Evolutionary conservation across 345 rosid genomes (phyloP).

Genomic region (Eucalyptus curtisii): DNA sequence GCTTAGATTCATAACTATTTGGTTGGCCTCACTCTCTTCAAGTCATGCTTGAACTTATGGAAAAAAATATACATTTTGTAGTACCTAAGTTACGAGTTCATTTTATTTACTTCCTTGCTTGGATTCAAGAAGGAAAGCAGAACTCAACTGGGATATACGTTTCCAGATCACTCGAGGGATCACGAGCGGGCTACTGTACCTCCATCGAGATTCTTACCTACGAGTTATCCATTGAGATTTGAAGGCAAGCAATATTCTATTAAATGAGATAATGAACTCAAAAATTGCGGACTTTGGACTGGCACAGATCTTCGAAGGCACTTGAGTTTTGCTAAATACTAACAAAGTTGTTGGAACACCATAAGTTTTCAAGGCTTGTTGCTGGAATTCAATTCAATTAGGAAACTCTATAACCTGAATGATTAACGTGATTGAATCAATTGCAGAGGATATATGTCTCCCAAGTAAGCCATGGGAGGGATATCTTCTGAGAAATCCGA

Average conservation of each 20-base stretch:
- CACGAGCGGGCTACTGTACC: constrained; percentile 10
- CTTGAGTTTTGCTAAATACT: not conserved
- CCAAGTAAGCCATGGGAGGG: not conserved
- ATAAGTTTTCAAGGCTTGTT: not conserved
- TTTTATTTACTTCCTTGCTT: not conserved
- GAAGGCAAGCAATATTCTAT: constrained; percentile 8
- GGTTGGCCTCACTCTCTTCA: not conserved
- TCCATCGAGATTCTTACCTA: constrained; percentile 13
- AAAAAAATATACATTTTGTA: no score
- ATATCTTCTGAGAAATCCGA: not conserved
- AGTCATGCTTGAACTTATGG: not conserved
- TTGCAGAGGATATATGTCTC: not conserved
- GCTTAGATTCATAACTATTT: not conserved
- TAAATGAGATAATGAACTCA: constrained; percentile 13
- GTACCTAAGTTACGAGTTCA: not conserved
- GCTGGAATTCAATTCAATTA: not conserved
- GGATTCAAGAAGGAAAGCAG: constrained; percentile 2
- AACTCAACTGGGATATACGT: constrained; percentile 8
- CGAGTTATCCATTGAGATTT: constrained; percentile 21
- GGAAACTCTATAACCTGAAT: not conserved
- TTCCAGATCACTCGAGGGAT: constrained; percentile 13
- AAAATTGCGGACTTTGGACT: constrained; percentile 24
- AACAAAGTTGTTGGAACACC: constrained; percentile 7
- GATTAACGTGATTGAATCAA: not conserved
- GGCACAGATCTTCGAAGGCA: constrained; percentile 5